Percentiles rank a stretch among this genome's conserved stretches.
Evolutionary conservation across 1,139 yeast genomes (phyloP).

Genomic region (Suhomyces maxii): DNA sequence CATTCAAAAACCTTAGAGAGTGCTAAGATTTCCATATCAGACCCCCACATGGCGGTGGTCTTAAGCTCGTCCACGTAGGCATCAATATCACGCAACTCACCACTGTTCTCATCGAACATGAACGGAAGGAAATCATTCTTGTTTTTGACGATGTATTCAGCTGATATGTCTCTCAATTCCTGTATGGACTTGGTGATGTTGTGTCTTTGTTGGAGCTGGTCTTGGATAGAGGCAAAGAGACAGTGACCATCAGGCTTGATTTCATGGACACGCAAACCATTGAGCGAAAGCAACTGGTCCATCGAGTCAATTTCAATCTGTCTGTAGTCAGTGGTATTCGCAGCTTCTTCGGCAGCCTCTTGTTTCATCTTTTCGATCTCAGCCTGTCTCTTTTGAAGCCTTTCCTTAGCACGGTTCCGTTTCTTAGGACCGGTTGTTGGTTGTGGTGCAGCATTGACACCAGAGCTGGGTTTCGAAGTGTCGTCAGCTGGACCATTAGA

Average conservation of each 20-base stretch:
- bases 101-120: conserved; percentile 72
- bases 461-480: not conserved
- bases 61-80: conserved; percentile 70
- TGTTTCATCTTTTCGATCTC: conserved; percentile 61
- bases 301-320: conserved; percentile 70
- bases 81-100: conserved; percentile 60
- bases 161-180: conserved; percentile 65
- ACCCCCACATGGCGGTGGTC: conserved; percentile 90
- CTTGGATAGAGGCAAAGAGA: conserved; percentile 79
- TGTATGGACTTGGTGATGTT: conserved; percentile 40
- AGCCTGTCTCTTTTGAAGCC: conserved; percentile 73
- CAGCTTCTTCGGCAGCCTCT: conserved; percentile 75
- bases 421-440: conserved; percentile 15
- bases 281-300: conserved; percentile 47
- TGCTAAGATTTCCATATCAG: conserved; percentile 88
- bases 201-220: conserved; percentile 65
- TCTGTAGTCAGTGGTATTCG: conserved; percentile 62
- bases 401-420: conserved; percentile 82
- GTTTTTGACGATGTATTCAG: conserved; percentile 60
- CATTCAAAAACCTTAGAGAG: conserved; percentile 65
- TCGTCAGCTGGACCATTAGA: not conserved
- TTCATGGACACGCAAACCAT: conserved; percentile 55
- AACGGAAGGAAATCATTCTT: conserved; percentile 78
- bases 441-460: not conserved
- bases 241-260: conserved; percentile 95